phyloP scores from a whole-genome alignment of 768 basidiomycete genomes.

The Mycena galericulata region DNA sequence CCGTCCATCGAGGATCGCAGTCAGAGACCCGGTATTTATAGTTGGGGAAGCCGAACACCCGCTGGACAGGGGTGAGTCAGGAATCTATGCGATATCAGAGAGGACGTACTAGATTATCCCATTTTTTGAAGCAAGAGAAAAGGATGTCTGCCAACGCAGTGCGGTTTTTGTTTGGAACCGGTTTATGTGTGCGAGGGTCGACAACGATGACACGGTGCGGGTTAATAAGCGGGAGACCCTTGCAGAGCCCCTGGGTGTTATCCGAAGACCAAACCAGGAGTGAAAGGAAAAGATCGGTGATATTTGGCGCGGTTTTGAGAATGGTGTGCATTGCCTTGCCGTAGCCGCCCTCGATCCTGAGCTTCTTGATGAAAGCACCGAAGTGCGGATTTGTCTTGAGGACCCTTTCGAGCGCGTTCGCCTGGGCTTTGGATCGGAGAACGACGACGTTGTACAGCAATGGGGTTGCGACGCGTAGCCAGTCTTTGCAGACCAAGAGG shows the following conservation, averaged over 20 bases:
- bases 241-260: background rate
- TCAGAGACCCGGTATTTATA: background rate
- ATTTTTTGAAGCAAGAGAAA: background rate
- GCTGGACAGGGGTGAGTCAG: background rate
- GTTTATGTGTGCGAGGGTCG: background rate
- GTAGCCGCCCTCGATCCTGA: background rate
- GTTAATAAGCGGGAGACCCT: background rate
- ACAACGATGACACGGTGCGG: background rate
- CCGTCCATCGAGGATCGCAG: background rate
- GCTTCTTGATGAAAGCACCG: background rate
- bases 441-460: background rate
- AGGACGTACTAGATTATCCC: slow-evolving; percentile 2
- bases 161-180: background rate
- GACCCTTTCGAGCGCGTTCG: too few relatives aligned
- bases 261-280: background rate
- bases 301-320: background rate
- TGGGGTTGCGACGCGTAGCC: background rate
- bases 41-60: slow-evolving; percentile 1
- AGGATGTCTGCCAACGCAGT: background rate
- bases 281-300: background rate
- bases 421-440: too few relatives aligned
- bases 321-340: background rate
- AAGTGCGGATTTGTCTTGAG: background rate
- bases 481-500: background rate
- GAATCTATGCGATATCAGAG: too few relatives aligned